Conservation (phyloP, 139 green algal species). For the Chlamydomonas sphaeroides region DNA sequence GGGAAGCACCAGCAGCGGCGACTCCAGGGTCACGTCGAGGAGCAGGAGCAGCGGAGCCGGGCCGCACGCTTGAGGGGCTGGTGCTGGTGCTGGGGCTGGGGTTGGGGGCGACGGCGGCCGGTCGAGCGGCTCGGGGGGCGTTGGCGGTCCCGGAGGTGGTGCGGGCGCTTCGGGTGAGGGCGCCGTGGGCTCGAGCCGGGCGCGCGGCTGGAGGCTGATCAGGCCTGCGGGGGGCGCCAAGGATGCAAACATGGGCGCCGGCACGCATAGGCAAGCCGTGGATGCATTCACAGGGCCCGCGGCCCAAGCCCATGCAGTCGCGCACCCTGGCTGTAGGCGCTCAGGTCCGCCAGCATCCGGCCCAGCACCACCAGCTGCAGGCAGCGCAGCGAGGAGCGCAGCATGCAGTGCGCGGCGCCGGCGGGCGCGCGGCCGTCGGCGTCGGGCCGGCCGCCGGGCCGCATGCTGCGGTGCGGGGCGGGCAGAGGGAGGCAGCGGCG, state of each 20-base stretch:
- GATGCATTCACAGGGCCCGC: no score
- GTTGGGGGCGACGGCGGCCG: no score
- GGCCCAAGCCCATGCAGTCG: background rate
- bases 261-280: no score
- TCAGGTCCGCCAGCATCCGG: conserved; percentile 80
- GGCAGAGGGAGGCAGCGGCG: conserved; percentile 3
- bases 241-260: no score
- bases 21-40: conserved; percentile 76
- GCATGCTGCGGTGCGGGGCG: conserved; percentile 20
- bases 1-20: conserved; percentile 83
- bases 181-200: background rate
- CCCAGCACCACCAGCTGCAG: conserved; percentile 89
- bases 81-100: no score
- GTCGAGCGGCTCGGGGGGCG: no score
- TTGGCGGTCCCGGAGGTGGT: no score
- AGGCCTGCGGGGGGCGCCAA: conserved; percentile 50
- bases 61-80: conserved; percentile 35
- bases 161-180: no score
- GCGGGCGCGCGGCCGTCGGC: conserved; percentile 57
- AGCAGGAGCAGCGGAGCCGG: no score
- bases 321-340: conserved; percentile 59
- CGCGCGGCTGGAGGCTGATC: conserved; percentile 44
- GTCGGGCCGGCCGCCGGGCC: no score
- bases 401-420: conserved; percentile 65
- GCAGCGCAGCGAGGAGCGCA: conserved; percentile 72